phyloP scores from a whole-genome alignment of 176 grass and related monocot species.

The Ananas comosus region DNA sequence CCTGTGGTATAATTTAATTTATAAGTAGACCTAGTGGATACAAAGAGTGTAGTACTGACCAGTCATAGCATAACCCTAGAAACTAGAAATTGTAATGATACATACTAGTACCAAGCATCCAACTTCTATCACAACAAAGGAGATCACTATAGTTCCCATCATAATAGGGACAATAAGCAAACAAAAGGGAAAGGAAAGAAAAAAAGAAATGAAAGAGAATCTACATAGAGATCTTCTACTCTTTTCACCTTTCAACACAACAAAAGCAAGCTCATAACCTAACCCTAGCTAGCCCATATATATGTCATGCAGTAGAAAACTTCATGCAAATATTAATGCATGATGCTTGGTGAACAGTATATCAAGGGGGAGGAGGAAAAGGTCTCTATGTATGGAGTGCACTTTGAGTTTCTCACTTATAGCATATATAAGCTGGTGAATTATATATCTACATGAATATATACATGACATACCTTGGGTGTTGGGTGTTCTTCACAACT shows the following conservation, averaged over 20 bases:
- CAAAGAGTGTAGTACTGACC: too few relatives aligned
- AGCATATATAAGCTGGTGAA: neutral
- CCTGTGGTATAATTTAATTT: too few relatives aligned
- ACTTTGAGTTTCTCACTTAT: neutral
- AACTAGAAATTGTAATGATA: too few relatives aligned
- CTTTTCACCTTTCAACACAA: neutral
- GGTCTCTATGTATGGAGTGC: neutral
- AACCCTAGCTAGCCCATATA: neutral
- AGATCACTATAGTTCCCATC: too few relatives aligned
- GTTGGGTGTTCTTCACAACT: slow-evolving; percentile 97
- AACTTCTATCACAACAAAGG: too few relatives aligned
- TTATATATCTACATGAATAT: neutral
- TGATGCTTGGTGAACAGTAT: neutral
- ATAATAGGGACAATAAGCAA: neutral
- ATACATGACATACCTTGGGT: slow-evolving; percentile 58
- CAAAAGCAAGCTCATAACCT: neutral
- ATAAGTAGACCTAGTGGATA: too few relatives aligned
- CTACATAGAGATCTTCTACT: neutral
- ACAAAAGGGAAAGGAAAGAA: neutral
- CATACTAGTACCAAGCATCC: too few relatives aligned
- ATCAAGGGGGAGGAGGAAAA: neutral
- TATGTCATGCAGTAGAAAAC: neutral
- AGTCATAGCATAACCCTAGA: too few relatives aligned
- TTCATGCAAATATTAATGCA: neutral
- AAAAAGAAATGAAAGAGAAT: slow-evolving; percentile 3